Conservation (phyloP, 2,329 filamentous ascomycete species). For the Penicillium italicum region DNA sequence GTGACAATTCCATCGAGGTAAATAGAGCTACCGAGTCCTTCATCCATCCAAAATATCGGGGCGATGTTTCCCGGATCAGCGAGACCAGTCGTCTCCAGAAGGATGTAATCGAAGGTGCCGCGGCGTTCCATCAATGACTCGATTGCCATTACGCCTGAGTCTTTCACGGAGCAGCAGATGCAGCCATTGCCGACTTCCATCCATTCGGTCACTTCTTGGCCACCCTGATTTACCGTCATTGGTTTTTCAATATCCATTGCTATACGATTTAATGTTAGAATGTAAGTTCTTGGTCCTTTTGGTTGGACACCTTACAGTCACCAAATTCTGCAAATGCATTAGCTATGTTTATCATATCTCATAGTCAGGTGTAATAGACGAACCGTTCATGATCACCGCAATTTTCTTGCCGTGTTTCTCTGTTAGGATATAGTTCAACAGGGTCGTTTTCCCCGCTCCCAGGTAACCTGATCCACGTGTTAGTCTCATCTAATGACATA, state of each 20-base stretch:
- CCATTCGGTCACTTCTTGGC: constrained; percentile 85
- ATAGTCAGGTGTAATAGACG: constrained; percentile 22
- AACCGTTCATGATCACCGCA: constrained; percentile 91
- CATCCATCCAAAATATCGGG: constrained; percentile 95
- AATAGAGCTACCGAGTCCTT: constrained; percentile 89
- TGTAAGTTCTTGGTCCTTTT: neutral
- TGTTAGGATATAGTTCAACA: constrained; percentile 93
- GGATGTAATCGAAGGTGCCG: constrained; percentile 93
- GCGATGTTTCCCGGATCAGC: constrained; percentile 95
- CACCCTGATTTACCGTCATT: constrained; percentile 81
- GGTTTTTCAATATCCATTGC: constrained; percentile 95
- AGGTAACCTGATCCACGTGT: constrained; percentile 67
- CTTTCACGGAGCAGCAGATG: constrained; percentile 97
- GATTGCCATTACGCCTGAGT: constrained; percentile 89
- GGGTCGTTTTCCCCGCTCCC: constrained; percentile 89
- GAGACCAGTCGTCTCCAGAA: constrained; percentile 91
- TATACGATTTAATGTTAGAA: constrained; percentile 35
- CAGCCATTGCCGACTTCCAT: constrained; percentile 94
- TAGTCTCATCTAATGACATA: neutral
- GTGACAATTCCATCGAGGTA: constrained; percentile 97
- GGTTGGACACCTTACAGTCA: constrained; percentile 57
- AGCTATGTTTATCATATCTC: constrained; percentile 11
- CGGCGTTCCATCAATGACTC: constrained; percentile 93
- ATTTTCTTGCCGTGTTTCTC: constrained; percentile 97
- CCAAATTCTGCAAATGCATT: constrained; percentile 62